Conservation (phyloP, 768 basidiomycete genomes). For the Lactarius vividus region DNA sequence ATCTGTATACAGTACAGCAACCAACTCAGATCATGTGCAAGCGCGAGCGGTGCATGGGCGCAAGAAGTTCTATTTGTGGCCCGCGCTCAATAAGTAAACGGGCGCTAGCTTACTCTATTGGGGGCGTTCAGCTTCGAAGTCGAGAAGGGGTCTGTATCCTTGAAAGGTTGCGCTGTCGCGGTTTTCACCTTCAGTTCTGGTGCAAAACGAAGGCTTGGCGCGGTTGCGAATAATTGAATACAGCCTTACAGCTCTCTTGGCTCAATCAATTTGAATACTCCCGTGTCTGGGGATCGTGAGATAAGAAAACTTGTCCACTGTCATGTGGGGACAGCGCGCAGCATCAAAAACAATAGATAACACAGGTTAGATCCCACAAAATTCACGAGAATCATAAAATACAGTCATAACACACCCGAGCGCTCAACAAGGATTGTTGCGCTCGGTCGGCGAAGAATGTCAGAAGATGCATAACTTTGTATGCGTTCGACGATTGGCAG, state of each 20-base stretch:
- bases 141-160: not conserved
- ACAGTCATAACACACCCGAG: conserved; percentile 22
- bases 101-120: not conserved
- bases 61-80: not conserved
- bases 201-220: not conserved
- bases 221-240: not conserved
- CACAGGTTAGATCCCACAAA: conserved; percentile 9
- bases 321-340: not conserved
- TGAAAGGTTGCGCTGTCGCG: conserved; percentile 2
- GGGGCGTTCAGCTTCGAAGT: not conserved
- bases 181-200: not conserved
- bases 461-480: conserved; percentile 38
- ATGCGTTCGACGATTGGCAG: conserved; percentile 62
- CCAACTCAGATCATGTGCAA: not conserved
- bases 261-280: conserved; percentile 5
- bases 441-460: conserved; percentile 27
- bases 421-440: conserved; percentile 24
- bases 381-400: conserved; percentile 8
- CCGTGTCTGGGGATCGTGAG: not conserved
- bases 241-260: not conserved
- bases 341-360: conserved; percentile 17
- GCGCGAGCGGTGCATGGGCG: not conserved
- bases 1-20: not conserved
- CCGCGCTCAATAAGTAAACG: not conserved
- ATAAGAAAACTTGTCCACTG: conserved; percentile 4